Percentiles rank a stretch among this genome's conserved stretches.
Evolutionary conservation across 176 grass and related monocot species (phyloP).

Genomic region (Elymus sibiricus): DNA sequence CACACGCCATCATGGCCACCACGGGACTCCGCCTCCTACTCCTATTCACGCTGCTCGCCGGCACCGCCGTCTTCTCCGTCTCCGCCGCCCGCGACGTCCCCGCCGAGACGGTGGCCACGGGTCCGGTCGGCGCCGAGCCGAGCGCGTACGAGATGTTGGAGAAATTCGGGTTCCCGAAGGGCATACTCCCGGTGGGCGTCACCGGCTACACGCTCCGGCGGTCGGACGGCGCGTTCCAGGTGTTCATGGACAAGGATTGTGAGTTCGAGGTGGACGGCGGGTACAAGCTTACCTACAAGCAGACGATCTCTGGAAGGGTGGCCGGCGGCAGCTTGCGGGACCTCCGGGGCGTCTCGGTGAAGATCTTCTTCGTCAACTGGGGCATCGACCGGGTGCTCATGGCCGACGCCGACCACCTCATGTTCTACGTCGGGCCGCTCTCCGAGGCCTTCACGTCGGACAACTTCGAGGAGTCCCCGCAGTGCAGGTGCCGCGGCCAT

Average conservation of each 20-base stretch:
- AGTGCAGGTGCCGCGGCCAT: slow-evolving; percentile 22
- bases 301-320: slow-evolving; percentile 39
- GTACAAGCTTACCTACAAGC: slow-evolving; percentile 47
- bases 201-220: slow-evolving; percentile 33
- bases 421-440: slow-evolving; percentile 59
- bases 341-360: slow-evolving; percentile 48
- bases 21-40: neutral
- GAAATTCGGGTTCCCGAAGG: slow-evolving; percentile 52
- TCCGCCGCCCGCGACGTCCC: neutral
- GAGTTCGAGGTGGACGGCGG: slow-evolving; percentile 48
- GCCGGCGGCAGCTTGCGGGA: slow-evolving; percentile 26
- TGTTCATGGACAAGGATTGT: slow-evolving; percentile 39
- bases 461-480: slow-evolving; percentile 44
- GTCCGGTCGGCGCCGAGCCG: neutral
- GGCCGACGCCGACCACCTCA: slow-evolving; percentile 29
- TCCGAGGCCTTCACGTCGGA: slow-evolving; percentile 43
- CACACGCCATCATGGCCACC: neutral
- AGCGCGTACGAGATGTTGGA: slow-evolving; percentile 68
- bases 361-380: slow-evolving; percentile 43
- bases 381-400: slow-evolving; percentile 43
- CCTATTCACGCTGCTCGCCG: neutral
- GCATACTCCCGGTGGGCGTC: slow-evolving; percentile 60
- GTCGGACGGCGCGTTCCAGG: slow-evolving; percentile 50
- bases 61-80: neutral
- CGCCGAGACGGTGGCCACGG: neutral